Base-by-base conservation (phyloP, 805 yeast genomes). In the fission yeast (Schizosaccharomyces pombe) region DNA sequence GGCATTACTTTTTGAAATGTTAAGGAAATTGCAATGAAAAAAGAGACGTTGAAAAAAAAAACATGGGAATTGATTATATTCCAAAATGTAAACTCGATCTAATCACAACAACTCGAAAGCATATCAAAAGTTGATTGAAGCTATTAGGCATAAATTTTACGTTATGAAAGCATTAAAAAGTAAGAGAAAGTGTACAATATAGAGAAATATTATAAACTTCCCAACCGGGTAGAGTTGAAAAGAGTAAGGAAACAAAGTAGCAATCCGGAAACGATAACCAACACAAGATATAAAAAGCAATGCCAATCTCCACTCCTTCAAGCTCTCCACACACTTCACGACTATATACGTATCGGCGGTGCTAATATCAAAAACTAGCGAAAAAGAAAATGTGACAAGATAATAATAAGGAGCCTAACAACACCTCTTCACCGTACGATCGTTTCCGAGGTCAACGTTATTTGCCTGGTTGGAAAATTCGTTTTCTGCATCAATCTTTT, bases 401-500 rank as follows among this genome's bases (percentile, higher is more conserved):
- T 16, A 19, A 14, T 19, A 37, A 9, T 16, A 37, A 14, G 9
- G 6, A 8, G 30, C 14, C 26, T 43, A 43, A 26, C 49, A 43
- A 29, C 49, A 43, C 14, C 49, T 28, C 49, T 43, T 43, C 3
- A 19, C 30, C 14, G 28, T 16, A 9, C 26, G 49, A 24, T 26
- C 30, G 9, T 19, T 22, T 19, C 49, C 30, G 5, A 43, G 12
- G 26, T 43, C 49, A n/a, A 43, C 30, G 49, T 43, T 43, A n/a
- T 19, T 22, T n/a, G 28, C 49, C 11, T 43, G 49, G 26, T 19
- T 26, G 49, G 19, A 16, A 24, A 19, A 22, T 43, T 43, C 49
- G 14, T 43, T 28, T n/a, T 43, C 49, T 19, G 49, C 49, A 26
- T 43, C 49, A 43, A 43, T 43, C 30, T 43, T 43, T 22, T 43